Evolutionary conservation across 257 asterid species (phyloP).

Genomic region (Haberlea rhodopensis): DNA sequence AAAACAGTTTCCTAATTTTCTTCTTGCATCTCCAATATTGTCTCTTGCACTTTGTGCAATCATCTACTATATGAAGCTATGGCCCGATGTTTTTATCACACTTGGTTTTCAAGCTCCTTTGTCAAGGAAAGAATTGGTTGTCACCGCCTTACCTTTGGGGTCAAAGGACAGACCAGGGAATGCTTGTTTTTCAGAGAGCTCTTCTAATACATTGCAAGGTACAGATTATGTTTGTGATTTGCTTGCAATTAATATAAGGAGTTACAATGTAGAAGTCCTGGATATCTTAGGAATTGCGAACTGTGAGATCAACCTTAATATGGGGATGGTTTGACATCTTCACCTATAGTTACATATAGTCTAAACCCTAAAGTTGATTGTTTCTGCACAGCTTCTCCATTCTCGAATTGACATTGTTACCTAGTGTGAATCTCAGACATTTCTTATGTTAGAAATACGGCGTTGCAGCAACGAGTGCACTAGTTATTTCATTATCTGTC

Average conservation of each 20-base stretch:
- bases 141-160: conserved; percentile 32
- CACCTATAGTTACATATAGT: neutral
- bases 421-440: neutral
- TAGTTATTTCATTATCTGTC: too few species aligned
- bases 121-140: conserved; percentile 29
- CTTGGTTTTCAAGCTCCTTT: conserved; percentile 60
- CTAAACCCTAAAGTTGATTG: neutral
- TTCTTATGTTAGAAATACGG: neutral
- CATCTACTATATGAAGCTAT: conserved; percentile 56
- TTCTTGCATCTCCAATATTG: conserved; percentile 85
- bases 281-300: conserved; percentile 13
- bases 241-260: conserved; percentile 17
- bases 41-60: conserved; percentile 71
- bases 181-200: conserved; percentile 23
- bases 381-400: neutral
- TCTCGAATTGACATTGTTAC: neutral
- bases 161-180: conserved; percentile 31
- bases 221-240: conserved; percentile 18
- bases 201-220: conserved; percentile 50
- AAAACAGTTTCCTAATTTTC: conserved; percentile 87
- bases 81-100: conserved; percentile 68
- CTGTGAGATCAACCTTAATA: conserved; percentile 4
- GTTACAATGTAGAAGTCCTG: conserved; percentile 15
- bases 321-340: neutral
- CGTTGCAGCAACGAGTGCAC: neutral